Evolutionary conservation across 441 rosid species (phyloP).

Genomic region (Rhodomyrtus psidioides): DNA sequence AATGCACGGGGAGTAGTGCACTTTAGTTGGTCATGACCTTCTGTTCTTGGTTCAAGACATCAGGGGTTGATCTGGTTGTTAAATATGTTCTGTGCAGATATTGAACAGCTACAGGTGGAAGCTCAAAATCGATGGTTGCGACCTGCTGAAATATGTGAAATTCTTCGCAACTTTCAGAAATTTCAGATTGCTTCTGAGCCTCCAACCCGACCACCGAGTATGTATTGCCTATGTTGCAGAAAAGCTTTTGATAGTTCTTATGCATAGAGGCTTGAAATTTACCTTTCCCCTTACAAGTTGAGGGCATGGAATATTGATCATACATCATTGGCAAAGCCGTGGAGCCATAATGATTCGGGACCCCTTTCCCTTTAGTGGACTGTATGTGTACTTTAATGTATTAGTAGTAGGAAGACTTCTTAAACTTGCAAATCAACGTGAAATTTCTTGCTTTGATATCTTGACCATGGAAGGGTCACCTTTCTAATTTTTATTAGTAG

Average conservation of each 20-base stretch:
- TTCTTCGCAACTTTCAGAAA: slow-evolving; percentile 71
- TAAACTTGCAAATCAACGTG: background rate
- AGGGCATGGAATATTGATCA: background rate
- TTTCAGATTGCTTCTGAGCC: slow-evolving; percentile 79
- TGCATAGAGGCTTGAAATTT: background rate
- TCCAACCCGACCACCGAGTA: slow-evolving; percentile 79
- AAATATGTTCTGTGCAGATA: slow-evolving; percentile 36
- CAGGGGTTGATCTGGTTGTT: background rate
- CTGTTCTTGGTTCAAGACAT: background rate
- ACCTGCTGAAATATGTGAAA: slow-evolving; percentile 95
- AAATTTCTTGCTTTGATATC: background rate
- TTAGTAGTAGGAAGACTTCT: background rate
- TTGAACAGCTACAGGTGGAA: slow-evolving; percentile 64
- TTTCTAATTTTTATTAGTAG: background rate
- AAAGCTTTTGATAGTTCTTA: background rate
- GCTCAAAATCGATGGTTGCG: slow-evolving; percentile 95
- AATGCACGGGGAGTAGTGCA: background rate
- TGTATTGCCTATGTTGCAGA: slow-evolving; percentile 1
- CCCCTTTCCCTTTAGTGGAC: background rate
- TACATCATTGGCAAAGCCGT: background rate
- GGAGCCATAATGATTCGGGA: background rate
- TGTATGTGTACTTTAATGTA: background rate
- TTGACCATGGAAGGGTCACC: background rate
- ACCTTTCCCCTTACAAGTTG: background rate
- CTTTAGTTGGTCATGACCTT: background rate